Conservation (phyloP, 208 protist species). For the Leishmania amazonensis region DNA sequence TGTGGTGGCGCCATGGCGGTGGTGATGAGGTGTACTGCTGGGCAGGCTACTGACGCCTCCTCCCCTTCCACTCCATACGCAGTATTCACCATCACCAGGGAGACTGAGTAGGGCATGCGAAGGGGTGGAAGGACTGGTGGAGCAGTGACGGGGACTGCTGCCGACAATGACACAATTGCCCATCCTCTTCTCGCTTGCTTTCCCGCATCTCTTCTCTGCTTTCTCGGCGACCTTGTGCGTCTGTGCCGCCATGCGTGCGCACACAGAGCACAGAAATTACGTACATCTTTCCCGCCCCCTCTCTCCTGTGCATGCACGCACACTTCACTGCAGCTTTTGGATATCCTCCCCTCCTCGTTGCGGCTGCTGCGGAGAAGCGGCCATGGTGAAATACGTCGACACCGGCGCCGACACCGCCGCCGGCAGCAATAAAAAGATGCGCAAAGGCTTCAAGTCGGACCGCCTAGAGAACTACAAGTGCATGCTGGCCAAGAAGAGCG, state of each 20-base stretch:
- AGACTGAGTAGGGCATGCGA: neutral
- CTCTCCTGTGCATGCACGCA: neutral
- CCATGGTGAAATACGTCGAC: conserved; percentile 58
- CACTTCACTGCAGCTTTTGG: neutral
- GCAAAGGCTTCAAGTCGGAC: conserved; percentile 90
- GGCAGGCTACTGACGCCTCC: neutral
- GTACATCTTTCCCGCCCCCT: neutral
- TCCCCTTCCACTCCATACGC: neutral
- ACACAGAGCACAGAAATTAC: neutral
- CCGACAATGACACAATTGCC: neutral
- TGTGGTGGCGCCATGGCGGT: neutral
- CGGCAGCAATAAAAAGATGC: conserved; percentile 55
- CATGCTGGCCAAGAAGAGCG: conserved; percentile 57
- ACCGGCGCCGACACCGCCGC: conserved; percentile 32
- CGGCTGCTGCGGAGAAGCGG: neutral
- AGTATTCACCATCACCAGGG: neutral
- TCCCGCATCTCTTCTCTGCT: neutral
- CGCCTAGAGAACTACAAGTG: conserved; percentile 75
- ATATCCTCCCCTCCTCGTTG: neutral
- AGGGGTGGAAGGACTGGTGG: neutral
- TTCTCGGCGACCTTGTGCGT: neutral
- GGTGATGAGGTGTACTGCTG: neutral
- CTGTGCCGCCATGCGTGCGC: neutral
- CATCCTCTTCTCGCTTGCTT: neutral
- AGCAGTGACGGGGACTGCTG: neutral